phyloP scores from a whole-genome alignment of 1,284 basidiomycete species.

The Boletus semigastroideus region DNA sequence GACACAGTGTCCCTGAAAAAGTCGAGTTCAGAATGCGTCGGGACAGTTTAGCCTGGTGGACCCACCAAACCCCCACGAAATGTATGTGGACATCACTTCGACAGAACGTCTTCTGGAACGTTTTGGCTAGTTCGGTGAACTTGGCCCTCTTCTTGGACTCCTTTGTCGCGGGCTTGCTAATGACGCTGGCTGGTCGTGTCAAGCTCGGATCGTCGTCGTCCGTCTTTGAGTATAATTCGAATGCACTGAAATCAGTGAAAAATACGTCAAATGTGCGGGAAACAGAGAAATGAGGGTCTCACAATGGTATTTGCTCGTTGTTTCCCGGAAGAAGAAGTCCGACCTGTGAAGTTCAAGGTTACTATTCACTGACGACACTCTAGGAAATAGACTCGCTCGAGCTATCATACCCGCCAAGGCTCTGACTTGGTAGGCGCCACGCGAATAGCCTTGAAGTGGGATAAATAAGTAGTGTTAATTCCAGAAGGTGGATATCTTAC shows the following conservation, averaged over 20 bases:
- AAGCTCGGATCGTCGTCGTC: slow-evolving; percentile 13
- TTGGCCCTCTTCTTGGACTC: slow-evolving; percentile 10
- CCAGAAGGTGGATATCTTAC: slow-evolving; percentile 14
- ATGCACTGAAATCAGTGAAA: slow-evolving; percentile 30
- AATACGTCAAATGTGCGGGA: slow-evolving; percentile 1
- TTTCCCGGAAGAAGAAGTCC: slow-evolving; percentile 39
- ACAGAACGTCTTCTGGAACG: slow-evolving; percentile 29
- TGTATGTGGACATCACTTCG: slow-evolving; percentile 30
- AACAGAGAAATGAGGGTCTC: background rate
- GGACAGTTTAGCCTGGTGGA: background rate
- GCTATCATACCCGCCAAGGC: slow-evolving; percentile 39
- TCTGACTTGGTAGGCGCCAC: slow-evolving; percentile 42
- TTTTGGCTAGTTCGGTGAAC: slow-evolving; percentile 17
- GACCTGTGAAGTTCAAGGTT: slow-evolving; percentile 24
- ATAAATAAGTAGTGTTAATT: background rate
- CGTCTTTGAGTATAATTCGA: slow-evolving; percentile 30
- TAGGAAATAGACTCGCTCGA: slow-evolving; percentile 18
- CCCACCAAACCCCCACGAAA: slow-evolving; percentile 40
- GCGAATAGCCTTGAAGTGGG: slow-evolving; percentile 35
- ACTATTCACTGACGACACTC: background rate
- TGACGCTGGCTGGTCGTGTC: slow-evolving; percentile 12
- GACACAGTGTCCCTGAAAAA: slow-evolving; percentile 34
- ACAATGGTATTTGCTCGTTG: slow-evolving; percentile 40
- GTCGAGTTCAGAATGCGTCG: background rate
- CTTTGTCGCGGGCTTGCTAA: slow-evolving; percentile 12